Evolutionary conservation across 2,329 filamentous ascomycete species (phyloP).

Genomic region (Phyllosticta citribraziliensis): DNA sequence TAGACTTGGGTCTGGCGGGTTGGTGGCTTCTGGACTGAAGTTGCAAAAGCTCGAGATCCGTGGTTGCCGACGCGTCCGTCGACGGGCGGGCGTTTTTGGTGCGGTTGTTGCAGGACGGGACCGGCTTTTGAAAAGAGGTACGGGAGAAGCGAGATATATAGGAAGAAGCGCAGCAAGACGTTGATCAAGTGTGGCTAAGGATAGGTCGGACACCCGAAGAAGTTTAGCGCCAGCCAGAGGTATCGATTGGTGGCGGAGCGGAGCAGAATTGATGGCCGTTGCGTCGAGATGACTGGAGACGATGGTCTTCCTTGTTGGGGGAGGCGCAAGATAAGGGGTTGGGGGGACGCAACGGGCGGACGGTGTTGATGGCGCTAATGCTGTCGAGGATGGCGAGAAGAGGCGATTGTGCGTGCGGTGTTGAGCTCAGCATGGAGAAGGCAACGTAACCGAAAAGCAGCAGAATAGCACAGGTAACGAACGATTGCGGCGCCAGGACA

Average conservation of each 20-base stretch:
- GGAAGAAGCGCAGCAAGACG: neutral
- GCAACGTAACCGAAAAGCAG: neutral
- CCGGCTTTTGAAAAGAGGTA: neutral
- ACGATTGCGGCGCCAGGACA: constrained; percentile 5
- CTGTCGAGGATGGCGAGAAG: neutral
- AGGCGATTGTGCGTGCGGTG: constrained; percentile 1
- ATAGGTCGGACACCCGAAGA: neutral
- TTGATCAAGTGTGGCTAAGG: neutral
- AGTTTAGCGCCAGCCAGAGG: neutral
- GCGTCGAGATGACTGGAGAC: neutral
- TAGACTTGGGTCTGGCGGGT: neutral
- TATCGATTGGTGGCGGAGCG: neutral
- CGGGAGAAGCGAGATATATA: neutral
- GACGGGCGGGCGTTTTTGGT: neutral
- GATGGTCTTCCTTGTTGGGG: neutral
- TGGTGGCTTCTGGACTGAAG: neutral
- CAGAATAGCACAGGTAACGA: neutral
- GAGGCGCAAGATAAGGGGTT: neutral
- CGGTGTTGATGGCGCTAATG: neutral
- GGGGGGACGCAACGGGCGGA: neutral
- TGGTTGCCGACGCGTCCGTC: neutral
- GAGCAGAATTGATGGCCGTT: neutral
- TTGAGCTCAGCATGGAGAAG: constrained; percentile 7
- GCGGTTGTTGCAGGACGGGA: neutral
- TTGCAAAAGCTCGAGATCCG: neutral